A percentile compares a stretch with the other conserved stretches of the same genome.
phyloP scores from a whole-genome alignment of 495 filamentous ascomycete genomes.

The Aspergillus campestris region DNA sequence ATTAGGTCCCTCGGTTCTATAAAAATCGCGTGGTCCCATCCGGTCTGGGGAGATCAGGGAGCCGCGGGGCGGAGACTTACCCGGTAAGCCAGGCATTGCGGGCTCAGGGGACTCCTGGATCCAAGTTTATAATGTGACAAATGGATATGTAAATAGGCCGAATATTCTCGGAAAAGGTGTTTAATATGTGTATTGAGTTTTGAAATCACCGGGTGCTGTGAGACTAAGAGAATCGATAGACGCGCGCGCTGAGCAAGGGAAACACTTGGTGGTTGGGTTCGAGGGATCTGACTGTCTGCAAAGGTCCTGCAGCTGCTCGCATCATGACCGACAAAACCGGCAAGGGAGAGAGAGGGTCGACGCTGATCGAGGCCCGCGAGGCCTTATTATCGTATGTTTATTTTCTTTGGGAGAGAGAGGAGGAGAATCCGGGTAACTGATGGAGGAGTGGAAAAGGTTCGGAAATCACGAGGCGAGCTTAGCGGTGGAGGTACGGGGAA shows the following conservation, averaged over 20 bases:
- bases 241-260: neutral
- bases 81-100: conserved; percentile 77
- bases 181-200: too few relatives aligned
- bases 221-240: neutral
- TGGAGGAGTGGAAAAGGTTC: too few relatives aligned
- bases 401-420: too few relatives aligned
- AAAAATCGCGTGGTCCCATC: neutral
- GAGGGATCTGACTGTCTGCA: conserved; percentile 17
- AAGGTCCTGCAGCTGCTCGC: conserved; percentile 22
- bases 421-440: too few relatives aligned
- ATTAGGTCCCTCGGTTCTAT: neutral
- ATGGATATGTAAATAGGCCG: conserved; percentile 1
- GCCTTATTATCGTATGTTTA: too few relatives aligned
- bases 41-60: neutral
- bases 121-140: conserved; percentile 8
- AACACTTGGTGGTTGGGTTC: conserved; percentile 4
- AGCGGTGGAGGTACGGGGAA: too few relatives aligned
- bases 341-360: conserved; percentile 7
- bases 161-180: too few relatives aligned
- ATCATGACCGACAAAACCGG: conserved; percentile 19
- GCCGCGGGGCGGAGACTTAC: conserved; percentile 40
- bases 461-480: too few relatives aligned
- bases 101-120: conserved; percentile 5
- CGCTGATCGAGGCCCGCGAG: neutral
- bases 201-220: too few relatives aligned